Evolutionary conservation across 129 eudicot genomes (phyloP).

Genomic region (Flaveria sonorensis): DNA sequence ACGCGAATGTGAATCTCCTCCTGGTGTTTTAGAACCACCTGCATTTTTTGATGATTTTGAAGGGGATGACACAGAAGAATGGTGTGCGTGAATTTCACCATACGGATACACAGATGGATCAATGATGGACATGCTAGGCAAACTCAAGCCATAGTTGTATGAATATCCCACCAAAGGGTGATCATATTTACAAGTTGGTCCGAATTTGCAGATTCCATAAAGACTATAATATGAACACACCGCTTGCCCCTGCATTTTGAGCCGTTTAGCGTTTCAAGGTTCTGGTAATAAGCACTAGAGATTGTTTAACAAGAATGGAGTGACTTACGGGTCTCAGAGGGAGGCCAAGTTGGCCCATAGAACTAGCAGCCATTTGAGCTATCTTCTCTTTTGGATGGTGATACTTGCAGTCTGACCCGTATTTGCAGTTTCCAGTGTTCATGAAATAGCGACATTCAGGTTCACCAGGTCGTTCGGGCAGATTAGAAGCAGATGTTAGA

Average conservation of each 20-base stretch:
- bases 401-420: slow-evolving; percentile 83
- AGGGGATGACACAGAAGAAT: slow-evolving; percentile 52
- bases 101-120: slow-evolving; percentile 45
- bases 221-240: slow-evolving; percentile 62
- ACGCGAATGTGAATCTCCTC: slow-evolving; percentile 25
- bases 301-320: slow-evolving; percentile 13
- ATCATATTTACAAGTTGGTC: slow-evolving; percentile 85
- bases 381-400: slow-evolving; percentile 78
- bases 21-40: slow-evolving; percentile 44
- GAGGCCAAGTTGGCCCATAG: slow-evolving; percentile 81
- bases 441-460: slow-evolving; percentile 89
- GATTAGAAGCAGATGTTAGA: slow-evolving; percentile 42
- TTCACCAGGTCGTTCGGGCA: slow-evolving; percentile 88
- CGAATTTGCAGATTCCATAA: slow-evolving; percentile 80
- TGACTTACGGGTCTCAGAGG: slow-evolving; percentile 82
- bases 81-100: slow-evolving; percentile 32
- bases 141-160: slow-evolving; percentile 44
- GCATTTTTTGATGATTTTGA: slow-evolving; percentile 53
- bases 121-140: slow-evolving; percentile 44
- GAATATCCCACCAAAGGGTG: slow-evolving; percentile 75
- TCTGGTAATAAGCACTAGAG: slow-evolving; percentile 3
- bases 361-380: slow-evolving; percentile 50
- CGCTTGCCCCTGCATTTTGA: slow-evolving; percentile 66
- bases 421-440: slow-evolving; percentile 83
- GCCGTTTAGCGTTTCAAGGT: neutral